These are phyloP conservation scores for Tylopilus felleus DNA, from an alignment of 768 basidiomycete species.

Conservation along the genomic window DNA sequence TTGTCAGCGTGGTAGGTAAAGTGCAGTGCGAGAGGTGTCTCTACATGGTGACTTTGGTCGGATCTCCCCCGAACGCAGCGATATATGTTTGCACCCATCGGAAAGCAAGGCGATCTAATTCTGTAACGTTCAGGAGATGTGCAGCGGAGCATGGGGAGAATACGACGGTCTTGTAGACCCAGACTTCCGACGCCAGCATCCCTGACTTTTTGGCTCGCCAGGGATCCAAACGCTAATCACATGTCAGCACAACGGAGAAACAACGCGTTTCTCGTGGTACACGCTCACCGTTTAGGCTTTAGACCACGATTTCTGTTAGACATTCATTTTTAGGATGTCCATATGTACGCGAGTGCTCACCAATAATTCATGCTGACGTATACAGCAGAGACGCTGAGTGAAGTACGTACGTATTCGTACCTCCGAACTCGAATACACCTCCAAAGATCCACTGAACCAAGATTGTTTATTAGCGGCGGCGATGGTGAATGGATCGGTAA, in stretches of 20 bases:
- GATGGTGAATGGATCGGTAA: too few relatives aligned
- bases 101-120: conserved; percentile 39
- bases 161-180: conserved; percentile 45
- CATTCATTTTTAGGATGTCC: too few relatives aligned
- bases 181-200: conserved; percentile 43
- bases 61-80: conserved; percentile 55
- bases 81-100: conserved; percentile 62
- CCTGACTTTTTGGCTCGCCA: conserved; percentile 39
- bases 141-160: background rate
- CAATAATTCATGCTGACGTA: conserved; percentile 43
- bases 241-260: too few relatives aligned
- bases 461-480: too few relatives aligned
- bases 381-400: conserved; percentile 32
- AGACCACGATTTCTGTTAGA: background rate
- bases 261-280: too few relatives aligned
- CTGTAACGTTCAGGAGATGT: too few relatives aligned
- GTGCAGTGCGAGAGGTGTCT: background rate
- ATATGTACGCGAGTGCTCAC: conserved; percentile 17
- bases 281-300: conserved; percentile 9
- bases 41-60: conserved; percentile 37
- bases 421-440: too few relatives aligned
- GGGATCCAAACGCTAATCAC: conserved; percentile 35
- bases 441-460: too few relatives aligned
- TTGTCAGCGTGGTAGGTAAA: background rate
- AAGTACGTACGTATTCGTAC: too few relatives aligned